These are phyloP conservation scores for Paramecium sonneborni DNA, from an alignment of 73 alveolate genomes.

Conservation along the genomic window DNA sequence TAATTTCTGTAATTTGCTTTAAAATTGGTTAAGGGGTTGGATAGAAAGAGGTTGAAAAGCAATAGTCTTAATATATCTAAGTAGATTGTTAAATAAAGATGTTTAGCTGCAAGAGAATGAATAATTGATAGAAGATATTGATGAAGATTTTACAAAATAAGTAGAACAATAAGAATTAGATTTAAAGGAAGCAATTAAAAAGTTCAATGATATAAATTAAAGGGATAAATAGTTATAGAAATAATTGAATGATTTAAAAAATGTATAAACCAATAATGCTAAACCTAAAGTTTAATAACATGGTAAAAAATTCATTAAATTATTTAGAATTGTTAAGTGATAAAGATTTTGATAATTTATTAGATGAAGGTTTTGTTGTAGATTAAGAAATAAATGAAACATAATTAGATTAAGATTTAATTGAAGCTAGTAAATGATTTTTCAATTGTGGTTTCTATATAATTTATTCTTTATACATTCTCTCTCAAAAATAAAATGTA, in stretches of 20 bases:
- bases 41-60: constrained; percentile 7
- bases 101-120: constrained; percentile 33
- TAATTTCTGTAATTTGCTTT: neutral
- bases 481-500: too few relatives aligned
- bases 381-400: constrained; percentile 35
- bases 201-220: neutral
- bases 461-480: neutral
- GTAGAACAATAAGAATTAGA: constrained; percentile 29
- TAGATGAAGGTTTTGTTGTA: constrained; percentile 39
- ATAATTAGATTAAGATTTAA: neutral
- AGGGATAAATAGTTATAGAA: neutral
- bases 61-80: neutral
- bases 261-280: neutral
- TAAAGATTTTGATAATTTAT: constrained; percentile 33
- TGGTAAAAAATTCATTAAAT: neutral
- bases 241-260: neutral
- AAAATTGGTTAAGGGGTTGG: constrained; percentile 32
- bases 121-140: constrained; percentile 9
- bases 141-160: constrained; percentile 22
- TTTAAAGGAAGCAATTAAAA: neutral
- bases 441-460: neutral
- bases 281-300: neutral
- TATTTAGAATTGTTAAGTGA: constrained; percentile 18
- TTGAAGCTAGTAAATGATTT: constrained; percentile 44
- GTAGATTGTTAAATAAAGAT: neutral